Conservation (phyloP, 2,329 filamentous ascomycete genomes). For the Alternaria sp. region DNA sequence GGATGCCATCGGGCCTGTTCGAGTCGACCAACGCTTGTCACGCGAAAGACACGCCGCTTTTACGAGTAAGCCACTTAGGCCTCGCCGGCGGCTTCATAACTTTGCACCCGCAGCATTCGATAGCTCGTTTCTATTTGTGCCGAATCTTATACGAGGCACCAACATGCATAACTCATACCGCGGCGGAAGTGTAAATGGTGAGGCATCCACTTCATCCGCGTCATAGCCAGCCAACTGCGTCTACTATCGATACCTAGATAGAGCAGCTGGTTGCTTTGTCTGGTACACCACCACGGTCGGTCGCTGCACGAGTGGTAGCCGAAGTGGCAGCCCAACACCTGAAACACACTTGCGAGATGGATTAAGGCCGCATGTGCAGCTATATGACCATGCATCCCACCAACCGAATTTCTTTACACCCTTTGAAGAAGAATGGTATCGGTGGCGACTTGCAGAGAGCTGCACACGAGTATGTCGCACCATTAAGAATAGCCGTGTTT, state of each 20-base stretch:
- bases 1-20: constrained; percentile 33
- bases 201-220: constrained; percentile 12
- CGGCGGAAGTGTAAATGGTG: constrained; percentile 14
- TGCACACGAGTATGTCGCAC: constrained; percentile 39
- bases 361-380: constrained; percentile 16
- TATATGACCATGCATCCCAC: constrained; percentile 24
- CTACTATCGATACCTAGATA: constrained; percentile 28
- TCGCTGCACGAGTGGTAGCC: background rate
- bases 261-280: background rate
- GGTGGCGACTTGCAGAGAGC: constrained; percentile 34
- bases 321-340: constrained; percentile 18
- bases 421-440: constrained; percentile 23
- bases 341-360: constrained; percentile 35
- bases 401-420: constrained; percentile 26
- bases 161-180: constrained; percentile 36
- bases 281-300: constrained; percentile 10
- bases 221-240: constrained; percentile 4
- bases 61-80: constrained; percentile 22
- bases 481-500: constrained; percentile 33
- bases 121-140: constrained; percentile 45
- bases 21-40: constrained; percentile 38
- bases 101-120: constrained; percentile 34
- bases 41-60: constrained; percentile 22
- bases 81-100: constrained; percentile 32
- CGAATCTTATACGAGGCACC: constrained; percentile 38